A percentile compares a stretch with the other conserved stretches of the same genome.
These are phyloP conservation scores for Pouteria glomerata DNA, from an alignment of 148 eudicot genomes.

Conservation along the genomic window DNA sequence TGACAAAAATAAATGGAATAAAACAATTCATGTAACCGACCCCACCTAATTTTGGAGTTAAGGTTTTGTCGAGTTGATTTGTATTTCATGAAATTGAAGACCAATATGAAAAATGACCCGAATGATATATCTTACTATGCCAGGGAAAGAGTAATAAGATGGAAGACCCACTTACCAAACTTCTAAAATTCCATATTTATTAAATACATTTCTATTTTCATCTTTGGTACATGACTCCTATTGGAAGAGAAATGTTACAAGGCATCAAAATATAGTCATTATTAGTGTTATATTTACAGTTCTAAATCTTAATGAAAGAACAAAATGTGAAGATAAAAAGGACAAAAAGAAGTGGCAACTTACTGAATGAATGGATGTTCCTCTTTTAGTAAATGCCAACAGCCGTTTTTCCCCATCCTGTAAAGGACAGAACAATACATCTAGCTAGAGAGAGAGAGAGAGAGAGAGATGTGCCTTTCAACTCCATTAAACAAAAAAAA, in stretches of 20 bases:
- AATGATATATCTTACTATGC: neutral
- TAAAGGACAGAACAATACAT: conserved; percentile 1
- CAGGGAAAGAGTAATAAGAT: neutral
- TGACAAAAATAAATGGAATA: too few relatives aligned
- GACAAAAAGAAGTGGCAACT: conserved; percentile 30
- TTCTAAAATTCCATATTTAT: neutral
- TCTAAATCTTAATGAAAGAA: neutral
- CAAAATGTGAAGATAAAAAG: neutral
- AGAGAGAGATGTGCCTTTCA: neutral
- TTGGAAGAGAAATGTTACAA: neutral
- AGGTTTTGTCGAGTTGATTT: too few relatives aligned
- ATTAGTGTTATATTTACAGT: neutral
- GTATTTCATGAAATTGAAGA: neutral
- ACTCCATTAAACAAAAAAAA: conserved; percentile 4
- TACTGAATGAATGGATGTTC: conserved; percentile 71
- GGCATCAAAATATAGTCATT: neutral
- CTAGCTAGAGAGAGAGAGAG: conserved; percentile 7
- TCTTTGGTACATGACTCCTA: neutral
- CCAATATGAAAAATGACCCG: neutral
- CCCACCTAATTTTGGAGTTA: too few relatives aligned
- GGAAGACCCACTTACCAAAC: neutral
- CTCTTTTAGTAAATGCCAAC: conserved; percentile 89
- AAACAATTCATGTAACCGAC: too few relatives aligned
- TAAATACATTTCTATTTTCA: neutral
- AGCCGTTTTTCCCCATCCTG: conserved; percentile 85